These are phyloP conservation scores for Zygoascus flipseniorum DNA, from an alignment of 805 yeast species.

Conservation along the genomic window DNA sequence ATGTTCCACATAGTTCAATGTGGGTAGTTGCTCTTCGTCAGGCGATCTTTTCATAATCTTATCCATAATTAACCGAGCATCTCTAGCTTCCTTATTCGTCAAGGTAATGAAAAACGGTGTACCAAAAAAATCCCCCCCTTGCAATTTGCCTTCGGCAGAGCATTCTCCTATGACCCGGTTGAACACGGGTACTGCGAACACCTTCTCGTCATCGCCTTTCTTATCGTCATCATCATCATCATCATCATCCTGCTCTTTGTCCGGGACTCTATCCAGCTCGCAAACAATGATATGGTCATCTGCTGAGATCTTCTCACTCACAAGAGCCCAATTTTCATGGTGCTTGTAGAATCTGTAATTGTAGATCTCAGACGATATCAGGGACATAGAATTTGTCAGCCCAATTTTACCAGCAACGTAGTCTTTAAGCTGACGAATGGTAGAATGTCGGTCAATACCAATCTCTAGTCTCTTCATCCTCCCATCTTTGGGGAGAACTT, in stretches of 20 bases:
- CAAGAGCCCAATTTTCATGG: slow-evolving; percentile 52
- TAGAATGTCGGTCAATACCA: slow-evolving; percentile 58
- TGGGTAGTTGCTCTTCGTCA: neutral
- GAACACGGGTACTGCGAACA: slow-evolving; percentile 18
- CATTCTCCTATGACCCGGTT: slow-evolving; percentile 9
- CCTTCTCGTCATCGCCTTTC: slow-evolving; percentile 6
- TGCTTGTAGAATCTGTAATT: slow-evolving; percentile 59
- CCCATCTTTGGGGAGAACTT: slow-evolving; percentile 26
- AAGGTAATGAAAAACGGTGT: slow-evolving; percentile 67
- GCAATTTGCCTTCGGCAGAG: neutral
- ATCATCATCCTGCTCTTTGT: neutral
- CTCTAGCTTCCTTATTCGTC: slow-evolving; percentile 40
- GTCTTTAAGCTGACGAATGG: slow-evolving; percentile 51
- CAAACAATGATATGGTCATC: slow-evolving; percentile 63
- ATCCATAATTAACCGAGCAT: slow-evolving; percentile 49
- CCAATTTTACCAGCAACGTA: slow-evolving; percentile 45
- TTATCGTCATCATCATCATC: neutral
- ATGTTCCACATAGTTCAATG: slow-evolving; percentile 3
- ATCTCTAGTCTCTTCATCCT: slow-evolving; percentile 46
- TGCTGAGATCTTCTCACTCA: slow-evolving; percentile 53
- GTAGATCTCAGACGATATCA: slow-evolving; percentile 56
- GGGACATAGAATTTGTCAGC: slow-evolving; percentile 21
- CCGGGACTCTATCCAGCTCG: slow-evolving; percentile 29
- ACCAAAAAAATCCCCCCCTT: slow-evolving; percentile 42
- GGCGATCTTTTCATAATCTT: slow-evolving; percentile 35